Base-by-base conservation (phyloP, 148 eudicot species). In the Fagopyrum homotropicum region DNA sequence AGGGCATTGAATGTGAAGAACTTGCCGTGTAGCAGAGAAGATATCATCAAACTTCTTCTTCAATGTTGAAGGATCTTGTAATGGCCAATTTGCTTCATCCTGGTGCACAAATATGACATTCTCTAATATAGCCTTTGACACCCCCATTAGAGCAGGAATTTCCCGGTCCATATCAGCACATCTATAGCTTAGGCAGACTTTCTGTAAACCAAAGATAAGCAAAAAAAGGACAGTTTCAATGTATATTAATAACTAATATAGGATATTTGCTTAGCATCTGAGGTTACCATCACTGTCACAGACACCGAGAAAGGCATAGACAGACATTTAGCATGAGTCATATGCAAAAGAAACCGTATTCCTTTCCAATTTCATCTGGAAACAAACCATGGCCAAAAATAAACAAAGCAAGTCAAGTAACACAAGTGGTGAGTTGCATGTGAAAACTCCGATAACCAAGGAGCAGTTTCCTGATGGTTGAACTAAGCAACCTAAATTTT, bases 121-220 rank as follows among this genome's bases (percentile, higher is more conserved):
- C 84, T 96, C 99, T 47, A 96, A 85, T 70, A 96, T 82, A 75
- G 99, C 92, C 84, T 96, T 96, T 8, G 99, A 96, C 43, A 96
- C 98, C 44, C 99, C 99, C 99, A 96, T 96, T 76, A 96, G 87
- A 80, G 98, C 97, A 79, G 99, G 99, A 15, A 96, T 90, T 84
- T 96, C 99, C 73, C 99, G 87, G 79, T 96, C 99, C 97, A 96
- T 96, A 81, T 96, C 99, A 79, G 99, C 99, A 85, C 99, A 96
- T 83, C 99, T 87, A 82, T 92, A 96, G 81, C 99, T 96, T 74
- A 96, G 89, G 80, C 99, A 90, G 82, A 96, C 99, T 89, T 96
- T 96, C 98, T 96, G 91, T 78, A 78, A 75, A 63, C 56, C 29
- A 29, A 71, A 70, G 77, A 50, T 30, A 72, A 76, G 49, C 6